Conservation (phyloP, 108 stramenopile genomes). For the Epithemia pelagica region DNA sequence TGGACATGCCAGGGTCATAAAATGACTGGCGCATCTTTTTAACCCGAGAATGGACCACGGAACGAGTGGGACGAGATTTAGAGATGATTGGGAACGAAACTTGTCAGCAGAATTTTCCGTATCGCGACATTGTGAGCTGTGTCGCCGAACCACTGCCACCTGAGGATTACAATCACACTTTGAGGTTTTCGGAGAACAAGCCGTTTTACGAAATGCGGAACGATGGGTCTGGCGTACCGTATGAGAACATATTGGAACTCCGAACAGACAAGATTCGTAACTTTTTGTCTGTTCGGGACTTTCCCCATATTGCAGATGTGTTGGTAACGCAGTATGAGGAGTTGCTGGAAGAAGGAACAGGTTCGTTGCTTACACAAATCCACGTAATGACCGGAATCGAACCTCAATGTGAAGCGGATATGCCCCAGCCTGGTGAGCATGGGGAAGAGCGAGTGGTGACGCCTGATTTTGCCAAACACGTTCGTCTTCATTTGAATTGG, state of each 20-base stretch:
- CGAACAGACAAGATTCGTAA: slow-evolving; percentile 82
- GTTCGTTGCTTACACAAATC: slow-evolving; percentile 48
- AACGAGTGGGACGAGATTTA: slow-evolving; percentile 58
- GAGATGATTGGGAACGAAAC: slow-evolving; percentile 12
- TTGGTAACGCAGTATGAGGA: slow-evolving; percentile 78
- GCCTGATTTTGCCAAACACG: slow-evolving; percentile 50
- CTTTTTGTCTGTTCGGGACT: slow-evolving; percentile 58
- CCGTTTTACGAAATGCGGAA: slow-evolving; percentile 87
- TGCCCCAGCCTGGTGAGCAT: slow-evolving; percentile 46
- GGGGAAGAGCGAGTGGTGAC: slow-evolving; percentile 47
- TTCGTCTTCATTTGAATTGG: slow-evolving; percentile 76
- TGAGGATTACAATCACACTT: slow-evolving; percentile 39
- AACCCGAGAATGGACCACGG: slow-evolving; percentile 69
- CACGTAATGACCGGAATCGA: slow-evolving; percentile 63
- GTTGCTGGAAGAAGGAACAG: slow-evolving; percentile 59
- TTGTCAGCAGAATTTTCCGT: slow-evolving; percentile 75
- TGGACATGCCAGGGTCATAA: background rate
- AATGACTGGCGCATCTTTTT: slow-evolving; percentile 67
- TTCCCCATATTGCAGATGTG: slow-evolving; percentile 55
- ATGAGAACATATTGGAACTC: slow-evolving; percentile 73
- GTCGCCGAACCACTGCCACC: slow-evolving; percentile 44
- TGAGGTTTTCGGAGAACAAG: slow-evolving; percentile 60
- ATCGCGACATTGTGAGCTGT: slow-evolving; percentile 67
- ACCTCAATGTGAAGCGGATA: slow-evolving; percentile 53
- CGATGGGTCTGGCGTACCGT: slow-evolving; percentile 76